Evolutionary conservation across 257 asterid species (phyloP).

Genomic region (Linderniella brevidens): DNA sequence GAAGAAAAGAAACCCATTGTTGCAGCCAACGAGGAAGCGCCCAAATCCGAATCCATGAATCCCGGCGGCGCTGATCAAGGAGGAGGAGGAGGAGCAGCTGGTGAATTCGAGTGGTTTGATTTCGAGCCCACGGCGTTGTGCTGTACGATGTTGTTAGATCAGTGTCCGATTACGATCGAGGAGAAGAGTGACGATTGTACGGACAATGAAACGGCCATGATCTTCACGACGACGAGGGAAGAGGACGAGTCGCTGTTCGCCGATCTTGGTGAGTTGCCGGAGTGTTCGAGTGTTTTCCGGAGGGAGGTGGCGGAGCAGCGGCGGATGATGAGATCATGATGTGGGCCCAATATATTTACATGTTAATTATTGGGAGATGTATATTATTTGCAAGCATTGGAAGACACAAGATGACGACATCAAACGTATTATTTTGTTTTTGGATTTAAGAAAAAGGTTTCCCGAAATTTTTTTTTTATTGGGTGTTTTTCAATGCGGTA

Average conservation of each 20-base stretch:
- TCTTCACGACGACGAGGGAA: conserved; percentile 33
- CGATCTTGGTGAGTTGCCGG: conserved; percentile 68
- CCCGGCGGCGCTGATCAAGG: no score
- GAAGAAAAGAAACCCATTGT: conserved; percentile 18
- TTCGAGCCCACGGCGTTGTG: conserved; percentile 25
- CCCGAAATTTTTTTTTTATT: no score
- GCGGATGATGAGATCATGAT: conserved; percentile 7
- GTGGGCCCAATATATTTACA: no score
- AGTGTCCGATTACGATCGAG: conserved; percentile 27
- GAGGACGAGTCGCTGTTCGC: conserved; percentile 46
- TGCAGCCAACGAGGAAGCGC: not conserved
- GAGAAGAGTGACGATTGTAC: conserved; percentile 6
- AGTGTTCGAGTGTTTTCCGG: conserved; percentile 48
- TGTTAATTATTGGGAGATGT: no score
- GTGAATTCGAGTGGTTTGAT: conserved; percentile 44
- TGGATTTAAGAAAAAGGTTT: no score
- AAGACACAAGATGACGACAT: no score
- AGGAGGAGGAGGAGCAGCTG: conserved; percentile 3
- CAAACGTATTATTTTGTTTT: no score
- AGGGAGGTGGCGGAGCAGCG: conserved; percentile 32
- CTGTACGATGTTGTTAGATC: conserved; percentile 19
- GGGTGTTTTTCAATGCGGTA: no score
- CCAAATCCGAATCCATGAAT: no score
- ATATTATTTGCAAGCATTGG: no score
- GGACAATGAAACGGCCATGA: conserved; percentile 20